Conservation (phyloP, 2,329 filamentous ascomycete genomes). For the Trichophyton verrucosum region DNA sequence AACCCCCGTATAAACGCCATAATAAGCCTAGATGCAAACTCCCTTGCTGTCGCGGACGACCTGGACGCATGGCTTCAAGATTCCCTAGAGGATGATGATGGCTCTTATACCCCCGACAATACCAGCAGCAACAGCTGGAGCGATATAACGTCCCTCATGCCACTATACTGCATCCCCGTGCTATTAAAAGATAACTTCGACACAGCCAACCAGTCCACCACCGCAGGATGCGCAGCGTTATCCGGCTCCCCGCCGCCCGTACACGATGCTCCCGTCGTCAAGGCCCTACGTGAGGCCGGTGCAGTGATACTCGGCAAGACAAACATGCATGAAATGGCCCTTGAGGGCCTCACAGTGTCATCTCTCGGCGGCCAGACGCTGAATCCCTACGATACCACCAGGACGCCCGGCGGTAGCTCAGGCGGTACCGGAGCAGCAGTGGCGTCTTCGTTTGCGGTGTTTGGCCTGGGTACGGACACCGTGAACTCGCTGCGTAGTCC, state of each 20-base stretch:
- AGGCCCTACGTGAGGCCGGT: slow-evolving; percentile 39
- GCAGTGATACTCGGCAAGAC: slow-evolving; percentile 49
- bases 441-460: slow-evolving; percentile 45
- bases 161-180: slow-evolving; percentile 50
- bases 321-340: slow-evolving; percentile 51
- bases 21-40: slow-evolving; percentile 40
- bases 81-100: background rate
- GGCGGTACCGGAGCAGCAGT: slow-evolving; percentile 52
- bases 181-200: slow-evolving; percentile 55
- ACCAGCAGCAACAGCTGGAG: background rate
- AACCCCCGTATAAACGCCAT: slow-evolving; percentile 49
- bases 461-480: slow-evolving; percentile 49
- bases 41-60: slow-evolving; percentile 37
- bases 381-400: slow-evolving; percentile 52
- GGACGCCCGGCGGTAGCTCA: slow-evolving; percentile 55
- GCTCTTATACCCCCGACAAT: background rate
- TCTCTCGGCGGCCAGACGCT: slow-evolving; percentile 52
- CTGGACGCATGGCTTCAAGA: slow-evolving; percentile 30
- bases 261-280: slow-evolving; percentile 40
- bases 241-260: slow-evolving; percentile 29
- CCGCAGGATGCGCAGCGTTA: slow-evolving; percentile 42
- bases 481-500: slow-evolving; percentile 52
- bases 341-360: slow-evolving; percentile 52
- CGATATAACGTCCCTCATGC: slow-evolving; percentile 20
- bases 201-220: slow-evolving; percentile 44